phyloP scores from a whole-genome alignment of 257 asterid genomes.

The Solanum rostratum region DNA sequence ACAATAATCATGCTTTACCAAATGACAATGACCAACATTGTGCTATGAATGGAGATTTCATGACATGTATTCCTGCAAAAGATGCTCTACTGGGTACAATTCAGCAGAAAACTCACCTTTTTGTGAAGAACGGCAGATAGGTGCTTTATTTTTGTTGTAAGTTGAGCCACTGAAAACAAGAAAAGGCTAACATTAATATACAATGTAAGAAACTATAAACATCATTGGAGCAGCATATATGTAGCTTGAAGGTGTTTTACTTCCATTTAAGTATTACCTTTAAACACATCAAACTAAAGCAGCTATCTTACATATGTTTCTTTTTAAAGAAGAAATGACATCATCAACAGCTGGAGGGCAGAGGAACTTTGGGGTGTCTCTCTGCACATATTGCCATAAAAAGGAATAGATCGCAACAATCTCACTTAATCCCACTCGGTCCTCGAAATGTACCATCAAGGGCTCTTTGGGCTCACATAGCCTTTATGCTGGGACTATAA shows the following conservation, averaged over 20 bases:
- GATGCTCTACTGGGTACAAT: neutral
- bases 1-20: neutral
- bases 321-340: neutral
- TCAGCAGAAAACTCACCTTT: conserved; percentile 37
- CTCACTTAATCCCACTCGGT: neutral
- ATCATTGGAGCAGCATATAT: neutral
- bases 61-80: neutral
- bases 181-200: neutral
- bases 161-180: conserved; percentile 61
- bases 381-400: neutral
- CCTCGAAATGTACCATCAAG: neutral
- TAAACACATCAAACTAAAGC: neutral
- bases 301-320: neutral
- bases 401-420: neutral
- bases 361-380: neutral
- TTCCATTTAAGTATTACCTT: neutral
- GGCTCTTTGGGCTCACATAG: neutral
- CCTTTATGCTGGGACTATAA: neutral
- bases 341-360: neutral
- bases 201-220: neutral
- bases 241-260: neutral
- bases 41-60: neutral
- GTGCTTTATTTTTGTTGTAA: conserved; percentile 80
- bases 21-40: neutral
- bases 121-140: conserved; percentile 45